Base-by-base conservation (phyloP, 169 alveolate genomes). In the Plasmodium gonderi region DNA sequence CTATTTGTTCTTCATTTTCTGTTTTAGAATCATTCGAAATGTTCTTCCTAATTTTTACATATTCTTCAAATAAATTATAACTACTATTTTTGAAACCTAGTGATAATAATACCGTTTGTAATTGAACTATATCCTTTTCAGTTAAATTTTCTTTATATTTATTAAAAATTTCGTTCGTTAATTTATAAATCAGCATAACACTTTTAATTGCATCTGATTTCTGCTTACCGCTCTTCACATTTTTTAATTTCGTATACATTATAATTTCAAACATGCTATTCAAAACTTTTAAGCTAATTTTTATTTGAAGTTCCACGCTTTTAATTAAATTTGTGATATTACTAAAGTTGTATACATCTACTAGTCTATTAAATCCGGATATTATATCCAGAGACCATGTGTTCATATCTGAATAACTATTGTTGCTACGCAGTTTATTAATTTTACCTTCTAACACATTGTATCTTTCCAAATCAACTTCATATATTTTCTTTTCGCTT, bases 51-150 rank as follows among this genome's bases (percentile, higher is more conserved):
- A 95, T 64, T 92, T 96, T 94, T 44, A 45, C 90, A 68, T 95
- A 96, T 26, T 95, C 97, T 68, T 92, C 92, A 68, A 94, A 92
- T 23, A 81, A 91, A 91, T 95, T 87, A 87, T 94, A 42, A 95
- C 95, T 51, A 95, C 97, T 93, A 95, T 64, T 68, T 92, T 91
- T 76, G 91, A 80, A 81, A 81, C 92, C 90, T 90, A 89, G 60
- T 3, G 90, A 51, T 38, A 94, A 4, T 82, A 94, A 60, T 67
- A 95, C 90, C 31, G 94, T 38, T 64, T 91, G 89, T 82, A 94
- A n/a, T 44, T 87, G 93, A 0, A 87, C 72, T 40, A 87, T 20
- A 74, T 87, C 93, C 36, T 87, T 87, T 87, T 87, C 93, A 44
- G 45, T 87, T 78, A 87, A 76, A 74, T 75, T 8, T 20, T 74